Evolutionary conservation across 1,284 basidiomycete species (phyloP), one percentile per base, ranked within the genome.

Genomic region (Cerioporus squamosus): DNA sequence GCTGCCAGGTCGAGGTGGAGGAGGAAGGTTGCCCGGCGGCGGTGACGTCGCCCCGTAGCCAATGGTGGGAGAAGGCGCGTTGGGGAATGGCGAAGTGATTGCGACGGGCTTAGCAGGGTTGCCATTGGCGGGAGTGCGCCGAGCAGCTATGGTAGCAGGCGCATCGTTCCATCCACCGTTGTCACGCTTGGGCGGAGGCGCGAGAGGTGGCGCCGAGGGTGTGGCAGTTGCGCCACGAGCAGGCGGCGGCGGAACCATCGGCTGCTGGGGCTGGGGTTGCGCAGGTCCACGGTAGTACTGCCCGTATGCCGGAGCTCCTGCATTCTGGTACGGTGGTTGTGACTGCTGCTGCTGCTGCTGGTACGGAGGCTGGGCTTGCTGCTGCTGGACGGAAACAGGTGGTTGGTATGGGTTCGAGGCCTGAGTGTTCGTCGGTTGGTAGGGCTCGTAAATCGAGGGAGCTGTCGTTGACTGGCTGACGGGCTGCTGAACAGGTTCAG

Each of bases 111-210:
- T 91, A 44, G 72, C 74, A 23, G 75, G 64, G 51, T 72, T 79
- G 8, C 80, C 69, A 1, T 83, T 77, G 39, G 79, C 79, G 2
- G 87, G 81, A 2, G 82, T 81, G 51, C 87, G 86, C 50, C 81
- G 77, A 14, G 79, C 71, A 7, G n/a, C n/a, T n/a, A 81, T 68
- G 8, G 84, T 66, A 4, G 77, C 74, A 2, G 94, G 94, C 0
- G 92, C 86, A 68, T 98, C 96, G 70, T 98, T 98, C 95, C 95
- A 98, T 0, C 93, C 94, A 10, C 87, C 84, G 44, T 88, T 87
- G 60, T 91, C 90, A 36, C 85, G 82, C 64, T 86, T 88, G 23
- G 79, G 66, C 29, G 68, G 68, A 62, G 62, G 59, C 66, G 69
- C 47, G 66, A 61, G 67, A 61, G 60, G 69, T 59, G 63, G 61